These are phyloP conservation scores for Agrocybe chaxingu DNA, from an alignment of 768 basidiomycete genomes.

Conservation along the genomic window DNA sequence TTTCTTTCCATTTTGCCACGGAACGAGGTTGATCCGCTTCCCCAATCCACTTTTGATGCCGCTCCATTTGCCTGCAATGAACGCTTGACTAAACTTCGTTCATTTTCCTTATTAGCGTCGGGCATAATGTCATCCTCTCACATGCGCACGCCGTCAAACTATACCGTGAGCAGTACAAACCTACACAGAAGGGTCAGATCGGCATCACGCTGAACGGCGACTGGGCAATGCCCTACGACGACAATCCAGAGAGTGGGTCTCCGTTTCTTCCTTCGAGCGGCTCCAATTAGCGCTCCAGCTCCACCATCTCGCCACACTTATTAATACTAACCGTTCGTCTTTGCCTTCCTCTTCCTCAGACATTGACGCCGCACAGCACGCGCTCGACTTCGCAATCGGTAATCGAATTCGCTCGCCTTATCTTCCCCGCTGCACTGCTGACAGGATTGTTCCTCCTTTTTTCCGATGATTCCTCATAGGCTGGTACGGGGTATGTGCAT, in stretches of 20 bases:
- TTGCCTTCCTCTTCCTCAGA: constrained; percentile 35
- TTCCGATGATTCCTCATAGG: constrained; percentile 33
- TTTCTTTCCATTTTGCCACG: neutral
- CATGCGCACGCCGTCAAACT: constrained; percentile 66
- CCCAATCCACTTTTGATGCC: neutral
- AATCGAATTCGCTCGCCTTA: constrained; percentile 20
- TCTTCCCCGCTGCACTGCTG: constrained; percentile 3
- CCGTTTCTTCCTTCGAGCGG: constrained; percentile 2
- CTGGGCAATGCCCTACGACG: constrained; percentile 72
- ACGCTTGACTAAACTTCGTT: constrained; percentile 4
- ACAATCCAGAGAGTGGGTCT: constrained; percentile 60
- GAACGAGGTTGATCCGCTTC: constrained; percentile 13
- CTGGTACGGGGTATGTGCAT: constrained; percentile 51
- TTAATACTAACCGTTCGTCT: neutral
- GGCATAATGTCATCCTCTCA: constrained; percentile 63
- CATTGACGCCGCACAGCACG: constrained; percentile 65
- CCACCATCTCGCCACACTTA: constrained; percentile 1
- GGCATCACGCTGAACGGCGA: constrained; percentile 82
- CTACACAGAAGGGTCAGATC: constrained; percentile 59
- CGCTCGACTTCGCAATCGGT: constrained; percentile 72
- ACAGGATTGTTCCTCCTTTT: constrained; percentile 13
- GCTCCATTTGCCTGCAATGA: neutral
- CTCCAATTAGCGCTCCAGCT: constrained; percentile 40
- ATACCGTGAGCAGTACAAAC: constrained; percentile 66
- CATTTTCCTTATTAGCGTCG: constrained; percentile 44